phyloP scores from a whole-genome alignment of 768 basidiomycete species.

The Cystobasidium ongulense region DNA sequence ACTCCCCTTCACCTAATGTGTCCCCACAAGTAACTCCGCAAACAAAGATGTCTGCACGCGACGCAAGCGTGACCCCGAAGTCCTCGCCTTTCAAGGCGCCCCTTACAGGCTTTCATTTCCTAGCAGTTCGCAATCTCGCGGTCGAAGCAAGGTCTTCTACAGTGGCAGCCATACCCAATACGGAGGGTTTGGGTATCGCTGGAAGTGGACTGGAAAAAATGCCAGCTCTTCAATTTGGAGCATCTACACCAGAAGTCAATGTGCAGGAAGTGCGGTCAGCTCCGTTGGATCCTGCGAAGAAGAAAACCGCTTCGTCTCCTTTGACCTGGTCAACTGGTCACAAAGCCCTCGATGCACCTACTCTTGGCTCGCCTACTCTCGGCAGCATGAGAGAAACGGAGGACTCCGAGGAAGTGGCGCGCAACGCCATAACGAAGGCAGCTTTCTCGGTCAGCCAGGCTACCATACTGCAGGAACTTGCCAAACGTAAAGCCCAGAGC shows the following conservation, averaged over 20 bases:
- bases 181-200: background rate
- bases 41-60: background rate
- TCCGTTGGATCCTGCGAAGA: background rate
- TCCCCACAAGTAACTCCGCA: background rate
- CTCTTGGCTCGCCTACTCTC: background rate
- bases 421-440: background rate
- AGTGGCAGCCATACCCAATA: background rate
- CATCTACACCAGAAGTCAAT: too few relatives aligned
- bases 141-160: background rate
- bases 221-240: background rate
- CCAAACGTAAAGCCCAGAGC: background rate
- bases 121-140: background rate
- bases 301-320: constrained; percentile 10
- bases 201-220: background rate
- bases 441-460: background rate
- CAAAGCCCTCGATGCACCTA: background rate
- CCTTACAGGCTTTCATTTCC: constrained; percentile 5
- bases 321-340: constrained; percentile 1
- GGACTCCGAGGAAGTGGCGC: background rate
- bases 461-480: constrained; percentile 13
- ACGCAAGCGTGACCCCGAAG: background rate
- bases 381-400: background rate
- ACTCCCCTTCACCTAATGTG: background rate
- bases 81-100: constrained; percentile 12
- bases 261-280: background rate